Evolutionary conservation across 2,329 filamentous ascomycete species (phyloP).

Genomic region (Penicillium sp.): DNA sequence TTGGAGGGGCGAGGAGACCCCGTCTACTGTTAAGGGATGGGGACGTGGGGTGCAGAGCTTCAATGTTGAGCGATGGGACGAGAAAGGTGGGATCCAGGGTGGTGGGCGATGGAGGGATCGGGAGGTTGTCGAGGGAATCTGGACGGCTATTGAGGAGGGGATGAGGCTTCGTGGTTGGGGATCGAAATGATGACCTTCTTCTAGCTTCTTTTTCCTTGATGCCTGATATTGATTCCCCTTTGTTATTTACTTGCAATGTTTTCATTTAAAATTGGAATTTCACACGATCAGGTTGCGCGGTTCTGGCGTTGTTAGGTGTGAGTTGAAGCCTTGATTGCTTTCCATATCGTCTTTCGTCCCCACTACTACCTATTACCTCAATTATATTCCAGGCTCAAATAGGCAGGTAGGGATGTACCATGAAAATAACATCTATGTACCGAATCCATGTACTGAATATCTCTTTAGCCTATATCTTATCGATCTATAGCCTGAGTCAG

Average conservation of each 20-base stretch:
- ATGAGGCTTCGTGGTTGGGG: conserved; percentile 85
- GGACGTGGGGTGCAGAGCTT: conserved; percentile 79
- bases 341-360: background rate
- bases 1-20: conserved; percentile 81
- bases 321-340: background rate
- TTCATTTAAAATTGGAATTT: conserved; percentile 2
- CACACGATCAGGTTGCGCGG: conserved; percentile 2
- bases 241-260: background rate
- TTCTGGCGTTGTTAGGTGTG: conserved; percentile 8
- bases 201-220: background rate
- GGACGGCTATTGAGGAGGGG: conserved; percentile 81
- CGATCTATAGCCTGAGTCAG: background rate
- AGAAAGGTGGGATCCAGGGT: conserved; percentile 42
- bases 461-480: background rate
- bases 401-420: background rate
- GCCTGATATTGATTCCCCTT: background rate
- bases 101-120: conserved; percentile 74
- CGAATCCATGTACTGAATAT: background rate
- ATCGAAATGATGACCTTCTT: conserved; percentile 23
- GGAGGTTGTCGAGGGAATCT: conserved; percentile 90
- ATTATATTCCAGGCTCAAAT: background rate
- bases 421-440: background rate
- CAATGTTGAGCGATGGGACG: conserved; percentile 79
- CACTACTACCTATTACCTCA: background rate
- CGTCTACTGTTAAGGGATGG: conserved; percentile 78